Evolutionary conservation across 805 yeast species (phyloP), one percentile per base, ranked within the genome.

Genomic region (Kregervanrija pseudodelftensis): DNA sequence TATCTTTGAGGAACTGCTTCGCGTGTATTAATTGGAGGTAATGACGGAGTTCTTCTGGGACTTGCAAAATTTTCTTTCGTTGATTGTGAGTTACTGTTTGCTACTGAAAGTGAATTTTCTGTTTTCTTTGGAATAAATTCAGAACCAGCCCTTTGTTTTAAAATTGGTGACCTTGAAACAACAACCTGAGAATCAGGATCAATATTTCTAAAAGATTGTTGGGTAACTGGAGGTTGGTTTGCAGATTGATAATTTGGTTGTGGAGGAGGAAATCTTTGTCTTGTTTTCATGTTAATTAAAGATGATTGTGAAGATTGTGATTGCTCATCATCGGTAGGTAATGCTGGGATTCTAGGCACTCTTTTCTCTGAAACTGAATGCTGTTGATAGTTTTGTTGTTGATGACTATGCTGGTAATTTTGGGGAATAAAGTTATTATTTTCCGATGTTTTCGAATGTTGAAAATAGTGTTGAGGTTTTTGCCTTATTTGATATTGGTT

Each of bases 1-100:
- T 45, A 45, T 33, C 56, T 39, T 43, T 52, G 57, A 1, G 60
- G 59, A 38, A 56, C 60, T 12, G 61, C 57, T 16, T 49, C 52
- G 28, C 50, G 58, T 9, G 53, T 47, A 36, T 42, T 46, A 12
- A 55, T 48, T 10, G 52, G 48, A 5, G 61, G 57, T 9, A 51
- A 41, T 17, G 59, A 56, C 15, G 58, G 57, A 2, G 53, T 46
- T 36, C 58, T 48, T 38, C 42, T 49, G 12, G 41, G 41, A n/a
- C 13, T 32, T 8, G 33, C 16, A 36, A 22, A 22, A 8, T 4
- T 4, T 22, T 22, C 28, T 22, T 22, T 22, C 7, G 28, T 22
- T 22, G 28, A 22, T 22, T 22, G 28, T 22, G 7, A 2, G 7
- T 22, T 22, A 22, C 8, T 22, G 28, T 22, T 22, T 22, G 28